These are phyloP conservation scores for Aspergillus clavatus DNA, from an alignment of 2,329 filamentous ascomycete species.

Conservation along the genomic window DNA sequence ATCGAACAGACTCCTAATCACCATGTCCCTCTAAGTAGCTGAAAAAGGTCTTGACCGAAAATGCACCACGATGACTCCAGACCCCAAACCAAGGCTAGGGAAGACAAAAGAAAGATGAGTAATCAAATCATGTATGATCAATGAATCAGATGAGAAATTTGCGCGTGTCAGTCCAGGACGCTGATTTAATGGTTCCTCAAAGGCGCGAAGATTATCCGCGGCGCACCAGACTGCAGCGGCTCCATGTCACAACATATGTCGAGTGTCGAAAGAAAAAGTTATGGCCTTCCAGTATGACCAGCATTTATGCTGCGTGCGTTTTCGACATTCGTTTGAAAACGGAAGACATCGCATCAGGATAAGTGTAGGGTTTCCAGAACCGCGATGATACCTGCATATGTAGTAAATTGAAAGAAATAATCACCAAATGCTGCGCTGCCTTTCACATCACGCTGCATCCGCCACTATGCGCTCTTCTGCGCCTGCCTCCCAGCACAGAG, in stretches of 20 bases:
- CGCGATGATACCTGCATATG: conserved; percentile 1
- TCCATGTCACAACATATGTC: too few relatives aligned
- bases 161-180: too few relatives aligned
- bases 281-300: conserved; percentile 12
- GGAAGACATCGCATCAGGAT: not conserved
- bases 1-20: conserved; percentile 11
- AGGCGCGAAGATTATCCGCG: too few relatives aligned
- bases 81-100: conserved; percentile 2
- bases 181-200: too few relatives aligned
- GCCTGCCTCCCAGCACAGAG: conserved; percentile 44
- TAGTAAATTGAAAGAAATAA: not conserved
- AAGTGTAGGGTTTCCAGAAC: conserved; percentile 12
- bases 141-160: too few relatives aligned
- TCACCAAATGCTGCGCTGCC: not conserved
- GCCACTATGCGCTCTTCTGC: conserved; percentile 60
- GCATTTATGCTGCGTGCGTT: conserved; percentile 2
- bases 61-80: not conserved
- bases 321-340: not conserved
- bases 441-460: conserved; percentile 62
- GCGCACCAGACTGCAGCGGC: too few relatives aligned
- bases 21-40: conserved; percentile 12
- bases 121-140: not conserved
- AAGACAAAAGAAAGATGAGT: not conserved
- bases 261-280: conserved; percentile 1
- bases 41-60: not conserved